phyloP scores from a whole-genome alignment of 1,139 yeast species.

The Hyphopichia wangnamkhiaoensis region DNA sequence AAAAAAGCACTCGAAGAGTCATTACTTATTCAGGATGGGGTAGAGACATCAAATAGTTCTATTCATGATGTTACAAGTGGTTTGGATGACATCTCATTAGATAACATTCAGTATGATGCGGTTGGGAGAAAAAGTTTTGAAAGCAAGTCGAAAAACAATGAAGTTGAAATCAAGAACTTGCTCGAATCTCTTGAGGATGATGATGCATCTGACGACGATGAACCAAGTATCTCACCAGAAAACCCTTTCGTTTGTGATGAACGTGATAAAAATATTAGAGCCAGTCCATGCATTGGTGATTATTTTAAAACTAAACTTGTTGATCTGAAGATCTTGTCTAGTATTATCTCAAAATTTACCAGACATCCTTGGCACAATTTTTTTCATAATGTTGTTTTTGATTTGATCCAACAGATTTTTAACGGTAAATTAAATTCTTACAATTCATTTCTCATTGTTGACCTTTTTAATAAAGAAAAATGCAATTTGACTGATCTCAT shows the following conservation, averaged over 20 bases:
- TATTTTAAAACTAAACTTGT: conserved; percentile 42
- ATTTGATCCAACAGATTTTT: conserved; percentile 48
- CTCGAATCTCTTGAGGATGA: conserved; percentile 23
- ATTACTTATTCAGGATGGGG: conserved; percentile 12
- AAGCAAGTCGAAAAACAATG: conserved; percentile 4
- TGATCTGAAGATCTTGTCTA: conserved; percentile 40
- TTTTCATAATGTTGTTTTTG: conserved; percentile 53
- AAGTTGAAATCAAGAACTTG: conserved; percentile 9
- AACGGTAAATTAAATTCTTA: conserved; percentile 51
- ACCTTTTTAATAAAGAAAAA: conserved; percentile 32
- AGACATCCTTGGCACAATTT: conserved; percentile 50
- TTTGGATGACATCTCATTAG: conserved; percentile 41
- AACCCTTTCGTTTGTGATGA: conserved; percentile 48
- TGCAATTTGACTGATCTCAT: conserved; percentile 39
- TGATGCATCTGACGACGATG: conserved; percentile 46
- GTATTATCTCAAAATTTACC: conserved; percentile 39
- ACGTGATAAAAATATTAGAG: conserved; percentile 33
- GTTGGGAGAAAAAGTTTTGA: too few species aligned
- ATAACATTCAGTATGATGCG: conserved; percentile 25
- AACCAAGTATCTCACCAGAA: conserved; percentile 47
- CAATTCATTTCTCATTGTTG: conserved; percentile 49
- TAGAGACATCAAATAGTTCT: conserved; percentile 7
- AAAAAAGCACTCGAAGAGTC: conserved; percentile 36
- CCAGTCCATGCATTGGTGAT: conserved; percentile 46
- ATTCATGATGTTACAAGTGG: conserved; percentile 35